Conservation (phyloP, 2,329 filamentous ascomycete species). For the Calonectria hongkongensis region DNA sequence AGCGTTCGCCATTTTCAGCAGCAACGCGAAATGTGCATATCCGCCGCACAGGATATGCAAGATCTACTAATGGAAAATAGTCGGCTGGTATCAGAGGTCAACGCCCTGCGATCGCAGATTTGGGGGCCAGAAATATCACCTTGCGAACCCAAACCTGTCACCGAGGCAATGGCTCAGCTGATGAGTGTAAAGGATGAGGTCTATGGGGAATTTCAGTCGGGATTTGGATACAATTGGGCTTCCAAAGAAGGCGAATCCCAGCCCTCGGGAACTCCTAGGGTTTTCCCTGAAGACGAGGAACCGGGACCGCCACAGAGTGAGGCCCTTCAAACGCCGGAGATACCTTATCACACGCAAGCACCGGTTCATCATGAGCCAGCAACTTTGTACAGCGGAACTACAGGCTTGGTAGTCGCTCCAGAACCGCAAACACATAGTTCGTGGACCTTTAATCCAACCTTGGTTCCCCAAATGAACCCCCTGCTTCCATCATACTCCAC, state of each 20-base stretch:
- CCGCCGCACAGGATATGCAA: background rate
- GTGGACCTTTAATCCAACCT: background rate
- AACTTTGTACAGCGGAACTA: background rate
- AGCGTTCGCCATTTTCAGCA: constrained; percentile 4
- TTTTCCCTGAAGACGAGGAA: background rate
- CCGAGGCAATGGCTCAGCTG: constrained; percentile 1
- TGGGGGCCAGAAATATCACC: background rate
- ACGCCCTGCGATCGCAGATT: constrained; percentile 10
- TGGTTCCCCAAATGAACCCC: background rate
- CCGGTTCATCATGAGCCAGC: background rate
- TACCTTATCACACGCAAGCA: background rate
- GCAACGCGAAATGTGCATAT: constrained; percentile 14
- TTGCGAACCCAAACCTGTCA: background rate
- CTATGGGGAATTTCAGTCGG: background rate
- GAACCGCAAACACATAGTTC: background rate
- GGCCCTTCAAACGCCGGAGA: background rate
- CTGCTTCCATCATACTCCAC: background rate
- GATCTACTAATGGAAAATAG: background rate
- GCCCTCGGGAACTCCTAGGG: background rate
- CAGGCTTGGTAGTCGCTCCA: background rate
- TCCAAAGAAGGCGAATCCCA: background rate
- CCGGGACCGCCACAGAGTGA: background rate
- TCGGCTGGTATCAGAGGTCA: background rate
- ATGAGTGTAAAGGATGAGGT: background rate
- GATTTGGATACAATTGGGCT: constrained; percentile 10